Percentiles rank a stretch among this genome's conserved stretches.
Evolutionary conservation across 148 eudicot species (phyloP).

Genomic region (Fagopyrum esculentum): DNA sequence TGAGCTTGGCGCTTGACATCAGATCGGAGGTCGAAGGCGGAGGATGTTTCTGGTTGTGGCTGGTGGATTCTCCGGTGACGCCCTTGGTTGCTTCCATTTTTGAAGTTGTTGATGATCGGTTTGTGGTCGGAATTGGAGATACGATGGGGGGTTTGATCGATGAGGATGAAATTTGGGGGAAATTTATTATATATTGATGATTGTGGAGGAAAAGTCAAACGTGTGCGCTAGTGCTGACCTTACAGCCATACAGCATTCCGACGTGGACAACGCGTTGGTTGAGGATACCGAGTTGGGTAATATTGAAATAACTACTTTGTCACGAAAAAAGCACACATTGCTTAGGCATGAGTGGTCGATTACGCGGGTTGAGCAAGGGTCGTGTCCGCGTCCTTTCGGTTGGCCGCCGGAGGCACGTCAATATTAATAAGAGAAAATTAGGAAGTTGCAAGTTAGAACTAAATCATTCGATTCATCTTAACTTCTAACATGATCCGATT

Average conservation of each 20-base stretch:
- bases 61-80: background rate
- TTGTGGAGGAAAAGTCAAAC: background rate
- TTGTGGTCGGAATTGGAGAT: background rate
- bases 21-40: conserved; percentile 27
- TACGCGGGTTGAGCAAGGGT: background rate
- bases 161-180: background rate
- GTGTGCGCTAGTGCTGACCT: background rate
- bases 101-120: background rate
- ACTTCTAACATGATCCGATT: no score
- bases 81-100: conserved; percentile 4
- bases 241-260: background rate
- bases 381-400: background rate
- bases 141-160: background rate
- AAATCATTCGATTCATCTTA: background rate
- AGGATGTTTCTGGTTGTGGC: background rate
- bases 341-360: background rate
- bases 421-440: no score
- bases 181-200: background rate
- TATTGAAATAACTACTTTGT: no score
- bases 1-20: conserved; percentile 38
- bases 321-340: no score
- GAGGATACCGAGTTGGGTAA: background rate
- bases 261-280: background rate
- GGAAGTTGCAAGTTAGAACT: no score
- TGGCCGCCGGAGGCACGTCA: background rate